Conservation (phyloP, 129 eudicot genomes). For the Silybum marianum region DNA sequence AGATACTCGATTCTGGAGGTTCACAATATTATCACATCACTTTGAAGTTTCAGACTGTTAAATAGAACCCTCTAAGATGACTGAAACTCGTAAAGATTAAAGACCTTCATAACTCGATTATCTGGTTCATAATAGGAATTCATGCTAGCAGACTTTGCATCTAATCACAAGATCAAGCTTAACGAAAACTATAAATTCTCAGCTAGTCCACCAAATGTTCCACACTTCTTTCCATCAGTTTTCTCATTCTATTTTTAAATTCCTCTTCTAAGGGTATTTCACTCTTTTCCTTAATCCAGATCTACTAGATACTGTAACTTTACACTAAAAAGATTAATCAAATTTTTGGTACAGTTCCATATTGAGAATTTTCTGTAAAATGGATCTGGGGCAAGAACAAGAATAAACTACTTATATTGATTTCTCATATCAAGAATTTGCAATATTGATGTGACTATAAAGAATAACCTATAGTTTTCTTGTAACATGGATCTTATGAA, state of each 20-base stretch:
- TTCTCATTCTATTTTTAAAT: neutral
- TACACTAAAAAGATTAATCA: neutral
- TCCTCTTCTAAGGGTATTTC: neutral
- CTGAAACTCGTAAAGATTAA: neutral
- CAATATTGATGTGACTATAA: neutral
- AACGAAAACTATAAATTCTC: neutral
- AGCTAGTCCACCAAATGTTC: neutral
- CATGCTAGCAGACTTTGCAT: neutral
- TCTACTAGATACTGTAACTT: conserved; percentile 3
- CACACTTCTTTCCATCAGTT: neutral
- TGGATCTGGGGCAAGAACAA: conserved; percentile 1
- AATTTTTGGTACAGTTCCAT: conserved; percentile 4
- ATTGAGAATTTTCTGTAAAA: neutral
- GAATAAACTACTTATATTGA: neutral
- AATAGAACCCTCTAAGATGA: neutral
- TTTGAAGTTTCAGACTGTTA: neutral
- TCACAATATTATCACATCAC: neutral
- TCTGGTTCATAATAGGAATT: neutral
- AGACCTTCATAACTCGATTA: neutral
- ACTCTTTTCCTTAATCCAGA: neutral
- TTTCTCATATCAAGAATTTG: neutral
- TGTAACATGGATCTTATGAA: conserved; percentile 7
- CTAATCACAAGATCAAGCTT: neutral
- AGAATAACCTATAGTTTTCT: neutral
- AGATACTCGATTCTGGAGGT: neutral